Percentiles rank a stretch among this genome's conserved stretches.
Conservation (phyloP, 2,329 filamentous ascomycete species). For the Fusarium sp. region DNA sequence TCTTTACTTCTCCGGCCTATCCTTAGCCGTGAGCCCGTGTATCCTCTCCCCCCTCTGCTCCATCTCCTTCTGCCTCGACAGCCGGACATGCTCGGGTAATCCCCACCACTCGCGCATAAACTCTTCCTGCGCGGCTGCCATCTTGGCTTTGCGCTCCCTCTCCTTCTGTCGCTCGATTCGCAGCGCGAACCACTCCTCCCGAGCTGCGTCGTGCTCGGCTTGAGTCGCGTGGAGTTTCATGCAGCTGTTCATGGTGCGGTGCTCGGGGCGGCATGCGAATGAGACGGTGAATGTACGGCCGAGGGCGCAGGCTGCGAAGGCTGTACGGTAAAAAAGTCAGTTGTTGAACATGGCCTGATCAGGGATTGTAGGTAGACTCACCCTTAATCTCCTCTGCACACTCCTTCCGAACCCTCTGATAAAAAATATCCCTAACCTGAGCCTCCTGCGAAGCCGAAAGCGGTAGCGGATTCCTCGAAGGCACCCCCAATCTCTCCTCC, state of each 20-base stretch:
- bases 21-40: constrained; percentile 58
- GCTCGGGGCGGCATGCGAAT: constrained; percentile 81
- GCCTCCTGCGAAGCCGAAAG: constrained; percentile 82
- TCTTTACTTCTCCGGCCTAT: constrained; percentile 27
- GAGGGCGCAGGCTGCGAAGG: constrained; percentile 88
- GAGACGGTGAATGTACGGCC: constrained; percentile 86
- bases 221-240: constrained; percentile 88
- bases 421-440: constrained; percentile 81
- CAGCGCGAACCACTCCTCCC: constrained; percentile 90
- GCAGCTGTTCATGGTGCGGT: constrained; percentile 89
- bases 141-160: constrained; percentile 67
- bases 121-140: constrained; percentile 68
- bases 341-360: constrained; percentile 12
- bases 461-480: constrained; percentile 79
- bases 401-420: constrained; percentile 76
- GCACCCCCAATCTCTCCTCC: constrained; percentile 54
- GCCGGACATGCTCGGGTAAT: constrained; percentile 63
- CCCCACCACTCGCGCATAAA: constrained; percentile 74
- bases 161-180: constrained; percentile 73
- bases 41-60: constrained; percentile 60
- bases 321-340: constrained; percentile 54
- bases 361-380: constrained; percentile 44
- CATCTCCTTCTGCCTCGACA: constrained; percentile 59
- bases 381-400: constrained; percentile 83
- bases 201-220: constrained; percentile 82